Percentiles rank a stretch among this genome's conserved stretches.
Conservation (phyloP, 352 stramenopile species). For the Phytophthora ramorum region DNA sequence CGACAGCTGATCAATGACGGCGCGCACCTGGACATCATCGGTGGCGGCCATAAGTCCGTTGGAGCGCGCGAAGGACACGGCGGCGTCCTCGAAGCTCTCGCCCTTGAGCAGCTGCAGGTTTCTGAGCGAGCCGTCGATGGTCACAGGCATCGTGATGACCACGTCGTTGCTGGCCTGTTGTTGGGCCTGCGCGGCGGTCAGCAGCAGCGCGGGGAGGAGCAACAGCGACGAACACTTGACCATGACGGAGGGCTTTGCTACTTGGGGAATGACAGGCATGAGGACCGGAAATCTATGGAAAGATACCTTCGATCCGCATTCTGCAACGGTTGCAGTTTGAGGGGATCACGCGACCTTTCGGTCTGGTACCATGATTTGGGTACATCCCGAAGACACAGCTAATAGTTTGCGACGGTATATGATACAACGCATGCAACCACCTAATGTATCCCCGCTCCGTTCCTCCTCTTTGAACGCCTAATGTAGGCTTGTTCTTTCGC, state of each 20-base stretch:
- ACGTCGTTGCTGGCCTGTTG: slow-evolving; percentile 53
- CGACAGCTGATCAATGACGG: slow-evolving; percentile 73
- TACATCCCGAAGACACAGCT: too few species aligned
- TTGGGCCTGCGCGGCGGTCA: slow-evolving; percentile 33
- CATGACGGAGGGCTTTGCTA: slow-evolving; percentile 16
- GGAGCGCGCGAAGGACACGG: slow-evolving; percentile 63
- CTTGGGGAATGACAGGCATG: slow-evolving; percentile 23
- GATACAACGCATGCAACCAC: too few species aligned
- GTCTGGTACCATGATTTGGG: too few species aligned
- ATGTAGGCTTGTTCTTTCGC: too few species aligned
- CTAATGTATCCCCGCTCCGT: too few species aligned
- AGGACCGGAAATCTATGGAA: slow-evolving; percentile 31
- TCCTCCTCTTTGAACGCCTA: too few species aligned
- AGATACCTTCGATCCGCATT: slow-evolving; percentile 30
- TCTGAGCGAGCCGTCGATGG: slow-evolving; percentile 61
- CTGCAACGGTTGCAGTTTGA: slow-evolving; percentile 21
- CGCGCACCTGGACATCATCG: slow-evolving; percentile 55
- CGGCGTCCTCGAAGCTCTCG: slow-evolving; percentile 72
- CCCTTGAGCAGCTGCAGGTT: slow-evolving; percentile 75
- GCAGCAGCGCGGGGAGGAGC: slow-evolving; percentile 33
- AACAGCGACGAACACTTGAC: slow-evolving; percentile 27
- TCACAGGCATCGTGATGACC: slow-evolving; percentile 71
- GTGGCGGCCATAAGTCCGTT: slow-evolving; percentile 61
- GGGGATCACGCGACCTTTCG: slow-evolving; percentile 25
- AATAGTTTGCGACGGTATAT: too few species aligned